phyloP scores from a whole-genome alignment of 164 flowering plant species.

The Taxillus chinensis region DNA sequence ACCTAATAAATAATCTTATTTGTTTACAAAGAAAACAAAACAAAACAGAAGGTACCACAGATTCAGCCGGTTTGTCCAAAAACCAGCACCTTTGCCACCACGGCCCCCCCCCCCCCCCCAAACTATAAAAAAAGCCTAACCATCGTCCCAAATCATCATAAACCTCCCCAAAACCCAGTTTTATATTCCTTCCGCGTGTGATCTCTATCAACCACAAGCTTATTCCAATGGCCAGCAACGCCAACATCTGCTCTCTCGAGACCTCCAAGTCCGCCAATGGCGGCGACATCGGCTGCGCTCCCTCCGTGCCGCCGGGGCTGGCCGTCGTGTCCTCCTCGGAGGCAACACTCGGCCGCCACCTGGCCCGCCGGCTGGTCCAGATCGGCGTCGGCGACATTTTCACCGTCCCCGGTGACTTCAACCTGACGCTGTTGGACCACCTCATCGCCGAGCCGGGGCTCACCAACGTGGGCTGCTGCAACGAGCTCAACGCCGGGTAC shows the following conservation, averaged over 20 bases:
- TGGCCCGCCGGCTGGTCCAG: conserved; percentile 25
- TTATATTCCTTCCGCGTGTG: no score
- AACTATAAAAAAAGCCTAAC: no score
- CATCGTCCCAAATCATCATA: no score
- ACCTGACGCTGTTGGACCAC: conserved; percentile 30
- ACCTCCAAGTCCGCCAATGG: conserved; percentile 9
- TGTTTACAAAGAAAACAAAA: no score
- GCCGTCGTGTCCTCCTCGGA: conserved; percentile 18
- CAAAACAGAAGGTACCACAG: no score
- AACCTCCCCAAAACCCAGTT: no score
- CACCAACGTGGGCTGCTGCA: conserved; percentile 30
- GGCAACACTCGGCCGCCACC: conserved; percentile 23
- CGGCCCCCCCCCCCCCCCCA: no score
- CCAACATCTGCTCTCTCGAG: conserved; percentile 17
- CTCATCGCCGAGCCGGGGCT: conserved; percentile 33
- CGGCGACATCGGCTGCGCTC: conserved; percentile 14
- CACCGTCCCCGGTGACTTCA: conserved; percentile 35
- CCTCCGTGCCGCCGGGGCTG: background rate
- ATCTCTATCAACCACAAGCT: no score
- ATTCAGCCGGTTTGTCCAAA: no score
- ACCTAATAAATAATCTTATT: no score
- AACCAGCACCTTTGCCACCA: no score
- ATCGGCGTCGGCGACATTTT: conserved; percentile 29
- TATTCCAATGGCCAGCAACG: no score
- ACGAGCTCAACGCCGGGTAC: conserved; percentile 37